phyloP scores from a whole-genome alignment of 805 yeast species.

The Lachancea quebecensis region DNA sequence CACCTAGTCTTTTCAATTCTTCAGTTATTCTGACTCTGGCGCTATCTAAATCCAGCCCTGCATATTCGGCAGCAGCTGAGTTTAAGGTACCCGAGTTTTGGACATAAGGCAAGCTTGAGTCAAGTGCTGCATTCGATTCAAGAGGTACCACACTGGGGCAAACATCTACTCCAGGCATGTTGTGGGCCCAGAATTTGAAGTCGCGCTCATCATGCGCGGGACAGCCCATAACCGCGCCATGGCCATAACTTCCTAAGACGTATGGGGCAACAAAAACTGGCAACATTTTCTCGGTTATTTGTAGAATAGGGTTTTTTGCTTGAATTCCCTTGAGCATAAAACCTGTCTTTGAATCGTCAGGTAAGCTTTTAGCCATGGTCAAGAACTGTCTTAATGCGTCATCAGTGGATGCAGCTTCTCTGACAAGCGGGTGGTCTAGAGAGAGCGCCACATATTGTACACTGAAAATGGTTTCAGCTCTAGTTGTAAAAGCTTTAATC shows the following conservation, averaged over 20 bases:
- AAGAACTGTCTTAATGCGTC: constrained; percentile 42
- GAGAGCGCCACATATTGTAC: constrained; percentile 82
- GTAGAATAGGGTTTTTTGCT: constrained; percentile 54
- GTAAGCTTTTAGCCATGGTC: constrained; percentile 28
- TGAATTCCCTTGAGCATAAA: constrained; percentile 39
- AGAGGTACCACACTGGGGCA: constrained; percentile 42
- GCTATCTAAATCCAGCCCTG: constrained; percentile 42
- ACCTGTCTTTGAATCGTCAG: constrained; percentile 55
- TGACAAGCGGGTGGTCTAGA: constrained; percentile 56
- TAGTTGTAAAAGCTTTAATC: constrained; percentile 68
- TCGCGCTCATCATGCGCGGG: constrained; percentile 93
- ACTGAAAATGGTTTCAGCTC: constrained; percentile 81
- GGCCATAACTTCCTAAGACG: constrained; percentile 62
- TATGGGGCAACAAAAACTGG: constrained; percentile 91
- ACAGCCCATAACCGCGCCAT: constrained; percentile 97
- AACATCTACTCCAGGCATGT: constrained; percentile 42
- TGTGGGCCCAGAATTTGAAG: constrained; percentile 66
- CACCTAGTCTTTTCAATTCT: constrained; percentile 32
- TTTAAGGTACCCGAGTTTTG: constrained; percentile 43
- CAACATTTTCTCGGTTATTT: constrained; percentile 30
- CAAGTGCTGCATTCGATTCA: constrained; percentile 6
- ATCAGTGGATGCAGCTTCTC: constrained; percentile 34
- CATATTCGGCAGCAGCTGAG: constrained; percentile 39
- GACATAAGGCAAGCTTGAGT: constrained; percentile 31
- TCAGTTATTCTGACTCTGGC: constrained; percentile 46